A percentile compares a stretch with the other conserved stretches of the same genome.
These are phyloP conservation scores for Zangia roseola DNA, from an alignment of 768 basidiomycete genomes.

Conservation along the genomic window DNA sequence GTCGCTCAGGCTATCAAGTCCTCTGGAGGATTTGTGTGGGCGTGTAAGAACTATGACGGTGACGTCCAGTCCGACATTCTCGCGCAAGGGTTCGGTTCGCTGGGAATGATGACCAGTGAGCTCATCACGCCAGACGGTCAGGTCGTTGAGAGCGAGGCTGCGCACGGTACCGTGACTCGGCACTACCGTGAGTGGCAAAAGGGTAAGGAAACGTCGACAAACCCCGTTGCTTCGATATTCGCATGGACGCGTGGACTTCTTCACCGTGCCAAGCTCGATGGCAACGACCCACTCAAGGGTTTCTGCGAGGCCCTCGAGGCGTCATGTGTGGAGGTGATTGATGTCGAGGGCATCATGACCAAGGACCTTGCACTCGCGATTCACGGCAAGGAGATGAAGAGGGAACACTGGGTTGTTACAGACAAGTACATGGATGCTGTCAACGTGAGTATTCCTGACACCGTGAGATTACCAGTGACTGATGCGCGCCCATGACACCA, in stretches of 20 bases:
- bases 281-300: slow-evolving; percentile 64
- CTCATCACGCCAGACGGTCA: slow-evolving; percentile 93
- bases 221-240: slow-evolving; percentile 98
- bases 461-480: slow-evolving; percentile 1
- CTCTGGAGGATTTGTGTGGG: slow-evolving; percentile 86
- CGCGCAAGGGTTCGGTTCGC: slow-evolving; percentile 93
- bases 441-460: slow-evolving; percentile 54
- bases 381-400: slow-evolving; percentile 85
- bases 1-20: slow-evolving; percentile 98
- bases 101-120: slow-evolving; percentile 99
- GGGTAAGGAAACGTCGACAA: slow-evolving; percentile 96
- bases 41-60: slow-evolving; percentile 78
- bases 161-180: slow-evolving; percentile 94
- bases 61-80: slow-evolving; percentile 91
- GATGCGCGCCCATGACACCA: slow-evolving; percentile 21
- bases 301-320: slow-evolving; percentile 84
- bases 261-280: slow-evolving; percentile 91
- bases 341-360: slow-evolving; percentile 90
- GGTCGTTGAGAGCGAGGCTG: slow-evolving; percentile 93
- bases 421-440: slow-evolving; percentile 93
- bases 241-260: slow-evolving; percentile 96
- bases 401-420: slow-evolving; percentile 97
- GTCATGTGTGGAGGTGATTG: slow-evolving; percentile 89
- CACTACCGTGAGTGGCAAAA: slow-evolving; percentile 98
- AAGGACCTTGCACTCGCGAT: slow-evolving; percentile 96